Conservation (phyloP, 2,329 filamentous ascomycete genomes). For the Daldinia eschscholtzii region DNA sequence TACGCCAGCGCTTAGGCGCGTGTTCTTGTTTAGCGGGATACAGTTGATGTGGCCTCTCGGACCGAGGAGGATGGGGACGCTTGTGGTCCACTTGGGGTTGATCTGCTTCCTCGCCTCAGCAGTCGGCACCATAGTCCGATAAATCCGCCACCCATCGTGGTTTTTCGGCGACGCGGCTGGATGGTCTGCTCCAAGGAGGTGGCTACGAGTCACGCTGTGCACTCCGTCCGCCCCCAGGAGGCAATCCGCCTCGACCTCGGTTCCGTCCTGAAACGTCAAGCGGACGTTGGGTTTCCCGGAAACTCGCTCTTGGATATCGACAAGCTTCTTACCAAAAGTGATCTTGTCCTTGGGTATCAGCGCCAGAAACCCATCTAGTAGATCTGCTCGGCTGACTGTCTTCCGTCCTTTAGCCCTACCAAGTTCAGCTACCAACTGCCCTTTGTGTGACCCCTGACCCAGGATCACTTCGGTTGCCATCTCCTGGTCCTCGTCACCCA, state of each 20-base stretch:
- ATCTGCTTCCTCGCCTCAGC: constrained; percentile 48
- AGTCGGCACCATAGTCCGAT: constrained; percentile 49
- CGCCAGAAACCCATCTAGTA: constrained; percentile 49
- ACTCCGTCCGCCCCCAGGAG: constrained; percentile 56
- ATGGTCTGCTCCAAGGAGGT: constrained; percentile 51
- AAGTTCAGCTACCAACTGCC: constrained; percentile 50
- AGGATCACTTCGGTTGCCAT: constrained; percentile 54
- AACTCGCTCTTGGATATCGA: constrained; percentile 31
- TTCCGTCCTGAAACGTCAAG: constrained; percentile 49
- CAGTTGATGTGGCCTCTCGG: constrained; percentile 53
- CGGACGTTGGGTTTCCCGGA: constrained; percentile 25
- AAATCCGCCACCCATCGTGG: constrained; percentile 52
- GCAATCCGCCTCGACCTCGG: constrained; percentile 48
- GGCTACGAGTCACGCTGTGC: constrained; percentile 50
- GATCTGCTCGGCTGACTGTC: constrained; percentile 52
- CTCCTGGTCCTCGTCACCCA: constrained; percentile 52
- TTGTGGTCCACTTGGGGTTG: constrained; percentile 48
- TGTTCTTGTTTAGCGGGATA: constrained; percentile 53
- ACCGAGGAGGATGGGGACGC: constrained; percentile 53
- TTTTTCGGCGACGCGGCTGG: constrained; percentile 51
- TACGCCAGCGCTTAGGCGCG: constrained; percentile 52
- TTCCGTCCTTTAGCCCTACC: constrained; percentile 53
- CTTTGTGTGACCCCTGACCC: constrained; percentile 46
- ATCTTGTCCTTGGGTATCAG: constrained; percentile 46
- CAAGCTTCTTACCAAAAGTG: constrained; percentile 48